Conservation (phyloP, 805 yeast species). For the Starmerella sirachaensis region DNA sequence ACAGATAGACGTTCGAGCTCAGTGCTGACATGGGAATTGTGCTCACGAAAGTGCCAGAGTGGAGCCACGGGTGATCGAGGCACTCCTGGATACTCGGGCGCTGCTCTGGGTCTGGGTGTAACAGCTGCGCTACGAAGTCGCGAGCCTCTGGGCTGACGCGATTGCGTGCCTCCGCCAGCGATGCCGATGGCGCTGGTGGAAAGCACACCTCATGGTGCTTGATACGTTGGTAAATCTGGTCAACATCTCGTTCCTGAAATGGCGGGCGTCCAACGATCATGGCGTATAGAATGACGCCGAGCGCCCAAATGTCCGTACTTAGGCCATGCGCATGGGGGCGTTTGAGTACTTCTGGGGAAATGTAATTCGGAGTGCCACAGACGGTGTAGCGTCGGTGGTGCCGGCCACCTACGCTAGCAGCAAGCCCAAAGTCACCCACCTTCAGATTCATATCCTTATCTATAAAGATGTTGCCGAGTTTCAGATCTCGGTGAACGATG, state of each 20-base stretch:
- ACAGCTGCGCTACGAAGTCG: constrained; percentile 49
- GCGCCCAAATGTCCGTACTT: constrained; percentile 96
- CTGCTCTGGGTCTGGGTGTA: constrained; percentile 62
- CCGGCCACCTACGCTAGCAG: constrained; percentile 71
- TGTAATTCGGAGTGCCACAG: constrained; percentile 98
- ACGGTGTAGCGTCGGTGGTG: constrained; percentile 78
- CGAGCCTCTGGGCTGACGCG: constrained; percentile 43
- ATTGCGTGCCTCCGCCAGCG: constrained; percentile 31
- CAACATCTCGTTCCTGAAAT: constrained; percentile 90
- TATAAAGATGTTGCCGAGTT: constrained; percentile 88
- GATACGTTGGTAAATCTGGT: constrained; percentile 83
- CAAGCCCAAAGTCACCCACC: constrained; percentile 96
- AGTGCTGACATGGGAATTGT: constrained; percentile 51
- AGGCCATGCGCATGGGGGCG: constrained; percentile 63
- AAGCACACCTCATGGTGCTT: constrained; percentile 68
- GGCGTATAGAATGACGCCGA: constrained; percentile 93
- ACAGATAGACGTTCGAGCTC: constrained; percentile 48
- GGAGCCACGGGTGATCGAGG: constrained; percentile 75
- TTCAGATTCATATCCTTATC: constrained; percentile 90
- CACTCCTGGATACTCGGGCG: constrained; percentile 77
- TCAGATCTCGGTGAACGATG: constrained; percentile 91
- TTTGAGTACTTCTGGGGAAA: constrained; percentile 93
- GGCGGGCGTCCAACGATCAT: constrained; percentile 92
- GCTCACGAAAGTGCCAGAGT: constrained; percentile 65
- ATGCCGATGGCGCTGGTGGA: constrained; percentile 44